Evolutionary conservation across 2,329 filamentous ascomycete species (phyloP).

Genomic region (Parastagonospora nodorum): DNA sequence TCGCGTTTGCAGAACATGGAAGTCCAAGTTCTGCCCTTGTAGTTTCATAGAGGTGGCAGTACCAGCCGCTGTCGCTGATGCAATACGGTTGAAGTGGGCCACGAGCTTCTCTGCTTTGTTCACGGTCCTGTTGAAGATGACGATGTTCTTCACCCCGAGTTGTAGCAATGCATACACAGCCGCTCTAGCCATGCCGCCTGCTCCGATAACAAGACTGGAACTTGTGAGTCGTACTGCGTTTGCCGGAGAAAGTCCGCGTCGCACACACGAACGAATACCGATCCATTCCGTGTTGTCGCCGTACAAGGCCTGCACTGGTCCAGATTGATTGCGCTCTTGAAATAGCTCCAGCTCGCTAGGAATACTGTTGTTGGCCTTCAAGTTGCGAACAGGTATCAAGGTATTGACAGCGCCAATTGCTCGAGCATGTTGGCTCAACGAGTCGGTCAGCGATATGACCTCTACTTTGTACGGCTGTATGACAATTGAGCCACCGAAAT

Average conservation of each 20-base stretch:
- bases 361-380: conserved; percentile 61
- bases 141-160: conserved; percentile 75
- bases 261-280: conserved; percentile 74
- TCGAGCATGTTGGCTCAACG: conserved; percentile 72
- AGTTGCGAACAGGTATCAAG: conserved; percentile 69
- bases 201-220: conserved; percentile 61
- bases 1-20: conserved; percentile 64
- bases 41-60: conserved; percentile 17
- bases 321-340: conserved; percentile 65
- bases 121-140: conserved; percentile 73
- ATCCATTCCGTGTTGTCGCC: conserved; percentile 86
- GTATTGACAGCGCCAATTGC: conserved; percentile 80
- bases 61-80: conserved; percentile 22
- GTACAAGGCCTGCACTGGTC: conserved; percentile 71
- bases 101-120: conserved; percentile 71
- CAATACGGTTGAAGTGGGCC: conserved; percentile 68
- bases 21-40: conserved; percentile 48
- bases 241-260: conserved; percentile 73
- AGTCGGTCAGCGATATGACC: conserved; percentile 67
- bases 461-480: conserved; percentile 77
- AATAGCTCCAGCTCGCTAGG: conserved; percentile 60
- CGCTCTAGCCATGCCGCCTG: conserved; percentile 77
- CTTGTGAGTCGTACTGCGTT: conserved; percentile 60
- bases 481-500: conserved; percentile 74
- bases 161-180: conserved; percentile 80